Percentiles rank a stretch among this genome's conserved stretches.
These are phyloP conservation scores for Platanthera guangdongensis DNA, from an alignment of 106 monocot species.

Conservation along the genomic window DNA sequence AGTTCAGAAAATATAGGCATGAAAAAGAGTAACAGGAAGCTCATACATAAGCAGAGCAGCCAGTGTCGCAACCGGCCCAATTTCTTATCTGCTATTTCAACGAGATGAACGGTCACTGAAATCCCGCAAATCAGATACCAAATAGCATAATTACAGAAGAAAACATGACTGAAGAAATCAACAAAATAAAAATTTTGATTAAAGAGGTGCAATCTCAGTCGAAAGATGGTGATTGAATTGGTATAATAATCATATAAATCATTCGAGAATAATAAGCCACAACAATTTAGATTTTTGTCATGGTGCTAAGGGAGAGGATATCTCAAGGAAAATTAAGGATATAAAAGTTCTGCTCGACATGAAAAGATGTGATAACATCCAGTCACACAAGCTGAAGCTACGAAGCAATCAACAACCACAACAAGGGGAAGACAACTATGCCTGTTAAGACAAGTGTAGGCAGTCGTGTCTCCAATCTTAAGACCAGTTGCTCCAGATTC, in stretches of 20 bases:
- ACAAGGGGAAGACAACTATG: too few relatives aligned
- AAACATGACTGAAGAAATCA: background rate
- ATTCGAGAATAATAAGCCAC: too few relatives aligned
- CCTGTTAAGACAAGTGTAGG: too few relatives aligned
- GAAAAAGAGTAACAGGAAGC: conserved; percentile 6
- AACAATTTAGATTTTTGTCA: too few relatives aligned
- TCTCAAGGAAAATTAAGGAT: too few relatives aligned
- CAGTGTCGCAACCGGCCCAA: background rate
- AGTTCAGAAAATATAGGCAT: background rate
- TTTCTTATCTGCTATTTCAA: background rate
- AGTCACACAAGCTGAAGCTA: too few relatives aligned
- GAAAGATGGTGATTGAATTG: conserved; percentile 4
- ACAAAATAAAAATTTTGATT: background rate
- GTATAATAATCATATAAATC: background rate
- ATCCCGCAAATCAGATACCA: conserved; percentile 8
- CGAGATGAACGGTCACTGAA: background rate
- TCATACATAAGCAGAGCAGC: background rate
- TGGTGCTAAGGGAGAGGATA: too few relatives aligned
- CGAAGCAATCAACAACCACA: too few relatives aligned
- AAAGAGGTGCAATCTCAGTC: background rate
- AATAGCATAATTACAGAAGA: background rate
- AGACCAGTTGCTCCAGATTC: too few relatives aligned
- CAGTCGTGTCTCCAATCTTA: too few relatives aligned
- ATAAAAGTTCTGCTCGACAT: too few relatives aligned
- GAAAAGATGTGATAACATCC: too few relatives aligned